Conservation (phyloP, 371 early-diverging fungal genomes). For the Vairimorpha necatrix region DNA sequence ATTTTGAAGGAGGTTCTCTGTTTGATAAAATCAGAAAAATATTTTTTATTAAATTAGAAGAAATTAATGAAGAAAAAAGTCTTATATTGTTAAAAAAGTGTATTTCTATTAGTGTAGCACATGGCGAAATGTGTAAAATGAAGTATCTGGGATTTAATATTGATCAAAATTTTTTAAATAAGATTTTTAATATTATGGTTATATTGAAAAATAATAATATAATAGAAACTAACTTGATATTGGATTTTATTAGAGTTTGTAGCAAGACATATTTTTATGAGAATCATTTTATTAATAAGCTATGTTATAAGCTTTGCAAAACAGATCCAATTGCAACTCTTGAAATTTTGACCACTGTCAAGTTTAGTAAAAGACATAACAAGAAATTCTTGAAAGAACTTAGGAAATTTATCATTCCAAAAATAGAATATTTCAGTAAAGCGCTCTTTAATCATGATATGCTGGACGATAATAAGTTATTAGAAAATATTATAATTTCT, state of each 20-base stretch:
- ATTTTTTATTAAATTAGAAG: not conserved
- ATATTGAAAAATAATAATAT: not conserved
- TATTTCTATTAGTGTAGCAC: not conserved
- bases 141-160: not conserved
- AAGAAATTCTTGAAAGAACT: not conserved
- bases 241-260: not conserved
- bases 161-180: conserved; percentile 5
- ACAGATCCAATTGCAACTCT: not conserved
- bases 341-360: not conserved
- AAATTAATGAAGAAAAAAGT: not conserved
- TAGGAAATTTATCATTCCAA: not conserved
- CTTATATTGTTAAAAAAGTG: not conserved
- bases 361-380: not conserved
- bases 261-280: not conserved
- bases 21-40: not conserved
- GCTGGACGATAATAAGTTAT: not conserved
- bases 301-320: not conserved
- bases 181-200: not conserved
- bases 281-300: not conserved
- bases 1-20: not conserved
- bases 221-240: not conserved
- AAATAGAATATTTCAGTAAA: not conserved
- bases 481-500: conserved; percentile 8
- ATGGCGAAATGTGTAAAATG: not conserved
- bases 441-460: not conserved